These are phyloP conservation scores for Mycena sp. DNA, from an alignment of 1,284 basidiomycete species.

Conservation along the genomic window DNA sequence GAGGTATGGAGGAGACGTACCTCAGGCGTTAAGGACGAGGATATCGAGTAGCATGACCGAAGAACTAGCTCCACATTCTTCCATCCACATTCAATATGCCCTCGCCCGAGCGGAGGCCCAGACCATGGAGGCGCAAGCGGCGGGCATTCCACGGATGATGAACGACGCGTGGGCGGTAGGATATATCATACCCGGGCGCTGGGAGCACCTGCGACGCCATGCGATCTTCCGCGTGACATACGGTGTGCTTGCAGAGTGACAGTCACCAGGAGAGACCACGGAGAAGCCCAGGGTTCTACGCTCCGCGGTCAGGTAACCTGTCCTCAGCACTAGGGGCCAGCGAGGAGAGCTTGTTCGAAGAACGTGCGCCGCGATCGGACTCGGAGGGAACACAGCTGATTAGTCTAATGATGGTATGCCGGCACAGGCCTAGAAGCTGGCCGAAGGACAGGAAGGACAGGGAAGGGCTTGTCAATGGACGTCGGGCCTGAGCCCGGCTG, in stretches of 20 bases:
- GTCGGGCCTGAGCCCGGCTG: too few relatives aligned
- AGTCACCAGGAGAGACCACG: too few relatives aligned
- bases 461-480: too few relatives aligned
- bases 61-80: slow-evolving; percentile 25
- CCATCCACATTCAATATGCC: slow-evolving; percentile 13
- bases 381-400: too few relatives aligned
- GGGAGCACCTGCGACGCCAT: background rate
- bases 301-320: too few relatives aligned
- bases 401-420: too few relatives aligned
- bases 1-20: background rate
- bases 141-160: background rate
- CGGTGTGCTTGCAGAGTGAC: slow-evolving; percentile 23
- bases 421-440: too few relatives aligned
- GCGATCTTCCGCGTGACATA: slow-evolving; percentile 35
- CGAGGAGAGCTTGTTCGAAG: too few relatives aligned
- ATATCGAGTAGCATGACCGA: background rate
- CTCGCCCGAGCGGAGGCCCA: slow-evolving; percentile 3
- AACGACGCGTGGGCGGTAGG: background rate
- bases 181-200: background rate
- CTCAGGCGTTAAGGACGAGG: background rate
- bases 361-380: too few relatives aligned
- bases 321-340: too few relatives aligned
- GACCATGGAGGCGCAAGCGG: background rate
- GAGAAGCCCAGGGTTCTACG: too few relatives aligned
- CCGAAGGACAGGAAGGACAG: too few relatives aligned